These are phyloP conservation scores for Dryadomyces quercus-mongolicae DNA, from an alignment of 2,329 filamentous ascomycete species.

Conservation along the genomic window DNA sequence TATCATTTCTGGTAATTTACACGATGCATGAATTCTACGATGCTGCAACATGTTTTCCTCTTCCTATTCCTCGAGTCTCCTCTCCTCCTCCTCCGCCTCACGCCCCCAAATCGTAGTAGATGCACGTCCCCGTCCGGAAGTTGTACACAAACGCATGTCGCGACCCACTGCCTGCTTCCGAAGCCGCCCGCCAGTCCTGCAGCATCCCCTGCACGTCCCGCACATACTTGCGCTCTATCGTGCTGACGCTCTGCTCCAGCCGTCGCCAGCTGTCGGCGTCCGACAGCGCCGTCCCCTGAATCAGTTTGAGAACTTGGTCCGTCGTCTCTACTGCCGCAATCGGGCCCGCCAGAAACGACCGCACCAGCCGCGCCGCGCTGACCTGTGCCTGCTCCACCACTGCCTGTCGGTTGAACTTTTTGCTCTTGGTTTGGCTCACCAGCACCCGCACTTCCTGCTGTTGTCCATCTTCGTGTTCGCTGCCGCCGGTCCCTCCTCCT, in stretches of 20 bases:
- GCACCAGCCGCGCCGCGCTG: conserved; percentile 48
- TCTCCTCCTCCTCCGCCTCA: conserved; percentile 12
- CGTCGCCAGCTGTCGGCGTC: conserved; percentile 76
- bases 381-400: conserved; percentile 70
- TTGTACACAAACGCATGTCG: conserved; percentile 84
- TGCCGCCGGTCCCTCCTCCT: conserved; percentile 13
- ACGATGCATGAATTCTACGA: too few species aligned
- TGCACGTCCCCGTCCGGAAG: conserved; percentile 69
- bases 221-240: conserved; percentile 70
- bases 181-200: conserved; percentile 46
- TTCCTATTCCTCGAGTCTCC: neutral
- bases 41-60: too few species aligned
- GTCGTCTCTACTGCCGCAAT: conserved; percentile 82
- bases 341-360: conserved; percentile 62
- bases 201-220: conserved; percentile 72
- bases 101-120: conserved; percentile 70
- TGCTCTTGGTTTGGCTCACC: conserved; percentile 68
- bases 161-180: conserved; percentile 38
- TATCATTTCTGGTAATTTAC: too few species aligned
- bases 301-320: conserved; percentile 67
- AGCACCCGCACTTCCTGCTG: conserved; percentile 74
- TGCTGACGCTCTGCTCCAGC: conserved; percentile 65
- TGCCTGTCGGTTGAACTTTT: conserved; percentile 79
- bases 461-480: conserved; percentile 11
- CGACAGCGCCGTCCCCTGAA: conserved; percentile 61